Evolutionary conservation across 768 basidiomycete species (phyloP), one percentile per base, ranked within the genome.

Genomic region (Macrolepiota dolichaula): DNA sequence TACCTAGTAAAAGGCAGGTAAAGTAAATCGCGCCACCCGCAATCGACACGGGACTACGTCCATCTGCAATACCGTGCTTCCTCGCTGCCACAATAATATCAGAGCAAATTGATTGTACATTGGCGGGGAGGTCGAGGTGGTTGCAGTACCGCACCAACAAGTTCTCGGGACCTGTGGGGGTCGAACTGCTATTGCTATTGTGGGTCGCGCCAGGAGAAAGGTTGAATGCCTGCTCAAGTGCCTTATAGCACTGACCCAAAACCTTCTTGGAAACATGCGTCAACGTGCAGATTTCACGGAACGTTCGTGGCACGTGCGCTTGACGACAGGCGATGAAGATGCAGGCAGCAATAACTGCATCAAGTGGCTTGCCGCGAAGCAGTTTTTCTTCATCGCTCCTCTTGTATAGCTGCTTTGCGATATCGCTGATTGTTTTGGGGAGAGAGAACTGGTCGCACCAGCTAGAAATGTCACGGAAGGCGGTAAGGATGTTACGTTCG

Each of bases 11-110:
- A 65, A 88, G 81, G 69, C 91, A 92, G 32, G 92, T 92, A 75
- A 98, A 98, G 77, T 91, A 94, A 62, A 99, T 94, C 19, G 94
- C 92, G 42, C 93, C 94, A 44, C 94, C 93, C n/a, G 96, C 97
- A 66, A 99, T 95, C n/a, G 97, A 97, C 55, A 98, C 92, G 1
- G 96, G 96, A 68, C 88, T 93, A 63, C 97, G 81, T 25, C 97
- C 97, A 70, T 95, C 94, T 36, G 95, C 94, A 63, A 96, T 89
- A 46, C 93, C 92, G 65, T 90, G 83, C 64, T 90, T 82, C 55
- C 93, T 84, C 13, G 92, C 91, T 32, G 85, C 84, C 59, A 89
- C 72, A 64, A 94, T 92, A 71, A 95, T 89, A 64, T 94, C 90
- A 19, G 85, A 79, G 70, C 91, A 92, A 42, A 93, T 91, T 25